Evolutionary conservation across 1,139 yeast genomes (phyloP), one percentile per base, ranked within the genome.

Genomic region (Protomyces pachydermus): DNA sequence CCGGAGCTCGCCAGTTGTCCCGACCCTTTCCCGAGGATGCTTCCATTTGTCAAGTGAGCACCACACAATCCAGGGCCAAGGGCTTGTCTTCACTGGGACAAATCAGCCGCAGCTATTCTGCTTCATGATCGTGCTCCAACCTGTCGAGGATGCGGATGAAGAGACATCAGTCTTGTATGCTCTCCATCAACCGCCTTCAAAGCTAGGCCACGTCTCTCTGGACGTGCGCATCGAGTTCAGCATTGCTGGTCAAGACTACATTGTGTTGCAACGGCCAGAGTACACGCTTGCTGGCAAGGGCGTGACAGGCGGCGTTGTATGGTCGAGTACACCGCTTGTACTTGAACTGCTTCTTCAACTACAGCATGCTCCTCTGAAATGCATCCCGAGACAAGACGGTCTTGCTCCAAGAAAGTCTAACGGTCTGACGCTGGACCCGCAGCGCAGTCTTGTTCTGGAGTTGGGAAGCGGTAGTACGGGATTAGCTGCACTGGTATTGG

Each of bases 141-240:
- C 48, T 16, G 48, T 42, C 6, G 20, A 42, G 3, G 56, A 58
- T 39, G 62, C 62, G 10, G 35, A 38, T 6, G 62, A 58, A 12
- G 62, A 58, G 34, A 58, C 62, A 10, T 58, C 62, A 35, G 45
- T 58, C n/a, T 37, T 58, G 16, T 58, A 38, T 38, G 62, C 62
- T 4, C 25, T 58, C 23, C 23, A 38, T 8, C 23, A 14, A 28
- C 35, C 56, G 32, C 53, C 35, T 16, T 23, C 34, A 3, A 38
- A 46, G 1, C 53, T 58, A 16, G 62, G 62, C 28, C 38, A 58
- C 35, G 38, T 52, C 3, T 42, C 62, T 14, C 56, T 58, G 16
- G 46, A 48, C 12, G 56, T n/a, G 4, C 42, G 52, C 56, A 8
- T 58, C n/a, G 9, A 25, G 18, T 37, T 52, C 37, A 28, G 20